phyloP scores from a whole-genome alignment of 306 rosid genomes.

The Arachis hypogaea region DNA sequence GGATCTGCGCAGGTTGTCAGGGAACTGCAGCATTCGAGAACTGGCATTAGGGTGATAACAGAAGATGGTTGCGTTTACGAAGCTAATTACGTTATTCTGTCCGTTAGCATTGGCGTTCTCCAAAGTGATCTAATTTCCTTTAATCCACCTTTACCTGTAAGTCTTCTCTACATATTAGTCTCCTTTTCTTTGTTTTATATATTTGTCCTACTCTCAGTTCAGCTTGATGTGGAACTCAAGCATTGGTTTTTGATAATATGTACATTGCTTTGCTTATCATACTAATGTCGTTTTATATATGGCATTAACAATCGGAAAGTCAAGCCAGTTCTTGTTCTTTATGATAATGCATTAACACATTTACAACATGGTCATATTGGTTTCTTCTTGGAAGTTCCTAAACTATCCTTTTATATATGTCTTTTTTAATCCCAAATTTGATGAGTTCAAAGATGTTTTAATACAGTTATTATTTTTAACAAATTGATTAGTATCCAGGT shows the following conservation, averaged over 20 bases:
- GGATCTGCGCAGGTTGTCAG: slow-evolving; percentile 81
- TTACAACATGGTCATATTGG: background rate
- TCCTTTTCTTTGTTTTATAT: background rate
- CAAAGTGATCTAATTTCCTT: slow-evolving; percentile 87
- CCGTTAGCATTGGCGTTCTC: slow-evolving; percentile 96
- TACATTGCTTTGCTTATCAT: background rate
- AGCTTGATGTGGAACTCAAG: slow-evolving; percentile 33
- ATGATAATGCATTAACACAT: slow-evolving; percentile 3
- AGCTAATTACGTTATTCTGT: slow-evolving; percentile 82
- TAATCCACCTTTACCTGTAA: slow-evolving; percentile 86
- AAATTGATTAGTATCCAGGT: too few species aligned
- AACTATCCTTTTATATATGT: too few species aligned
- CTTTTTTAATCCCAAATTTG: too few species aligned
- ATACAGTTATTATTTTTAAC: too few species aligned
- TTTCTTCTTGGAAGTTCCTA: too few species aligned
- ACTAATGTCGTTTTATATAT: background rate
- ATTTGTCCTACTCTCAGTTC: background rate
- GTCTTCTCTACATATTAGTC: slow-evolving; percentile 39
- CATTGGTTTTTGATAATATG: slow-evolving; percentile 13
- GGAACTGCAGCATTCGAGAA: slow-evolving; percentile 85
- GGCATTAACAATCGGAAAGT: slow-evolving; percentile 3
- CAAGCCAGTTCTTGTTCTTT: background rate
- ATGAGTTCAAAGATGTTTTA: too few species aligned
- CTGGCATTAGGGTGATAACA: slow-evolving; percentile 76
- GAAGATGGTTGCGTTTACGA: slow-evolving; percentile 87